Evolutionary conservation across 495 filamentous ascomycete genomes (phyloP), one percentile per base, ranked within the genome.

Genomic region (Diplogelasinospora grovesii): DNA sequence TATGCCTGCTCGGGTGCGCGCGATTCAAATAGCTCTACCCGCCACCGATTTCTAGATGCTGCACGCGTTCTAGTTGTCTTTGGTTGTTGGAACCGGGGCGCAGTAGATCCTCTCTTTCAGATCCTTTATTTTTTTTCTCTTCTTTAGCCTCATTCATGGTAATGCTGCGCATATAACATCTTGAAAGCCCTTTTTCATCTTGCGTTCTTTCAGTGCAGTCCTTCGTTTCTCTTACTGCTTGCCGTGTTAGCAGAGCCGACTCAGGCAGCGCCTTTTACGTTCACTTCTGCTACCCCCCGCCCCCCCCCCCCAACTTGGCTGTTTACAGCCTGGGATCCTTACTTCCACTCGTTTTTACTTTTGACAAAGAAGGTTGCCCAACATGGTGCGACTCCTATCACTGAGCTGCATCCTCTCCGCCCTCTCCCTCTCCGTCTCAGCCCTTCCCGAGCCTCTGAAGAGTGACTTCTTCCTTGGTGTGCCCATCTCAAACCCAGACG

Each of bases 401-500:
- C n/a, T n/a, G n/a, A n/a, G n/a, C n/a, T n/a, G n/a, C 26, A 27
- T 67, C 31, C 40, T 52, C 32, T 33, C 48, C 28, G 48, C 65
- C 35, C 56, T 69, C 41, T 46, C 59, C 7, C 39, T 50, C 32
- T 36, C 63, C 13, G 56, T 63, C 6, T 46, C 63, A 19, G 58
- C 59, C 13, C 33, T 45, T 18, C 60, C 62, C 20, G 28, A 41
- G 13, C 24, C 51, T 48, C 21, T 15, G 49, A 41, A 57, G 46
- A 15, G 50, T 30, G 36, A 51, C 19, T 25, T 55, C 50, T 52
- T 49, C 52, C 29, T 73, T 25, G 67, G 61, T 9, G 55, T 66
- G 11, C 66, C 69, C 43, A 47, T 75, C 43, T 58, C 57, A 49
- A 73, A 73, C 46, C 56, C 60, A 1, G 41, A 64, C 7, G 57